phyloP scores from a whole-genome alignment of 2,329 filamentous ascomycete species.

The Erysiphe pulchra region DNA sequence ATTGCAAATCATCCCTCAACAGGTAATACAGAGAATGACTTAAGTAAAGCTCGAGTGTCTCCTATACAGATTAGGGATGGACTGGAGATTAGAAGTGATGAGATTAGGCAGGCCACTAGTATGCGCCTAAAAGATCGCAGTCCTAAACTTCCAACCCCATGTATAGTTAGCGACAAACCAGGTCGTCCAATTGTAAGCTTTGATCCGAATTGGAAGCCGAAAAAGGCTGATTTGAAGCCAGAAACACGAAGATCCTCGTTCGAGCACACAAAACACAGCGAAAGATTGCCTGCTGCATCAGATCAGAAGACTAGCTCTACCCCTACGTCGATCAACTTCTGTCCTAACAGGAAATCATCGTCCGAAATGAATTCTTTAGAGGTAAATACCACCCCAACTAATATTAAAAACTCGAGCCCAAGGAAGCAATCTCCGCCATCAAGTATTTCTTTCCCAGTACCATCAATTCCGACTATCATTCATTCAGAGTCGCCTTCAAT shows the following conservation, averaged over 20 bases:
- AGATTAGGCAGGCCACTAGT: slow-evolving; percentile 74
- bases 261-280: slow-evolving; percentile 8
- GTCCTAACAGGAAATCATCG: slow-evolving; percentile 16
- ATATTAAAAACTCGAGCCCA: not conserved
- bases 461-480: slow-evolving; percentile 14
- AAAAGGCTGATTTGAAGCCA: slow-evolving; percentile 38
- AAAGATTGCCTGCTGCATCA: slow-evolving; percentile 9
- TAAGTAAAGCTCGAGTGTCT: slow-evolving; percentile 1
- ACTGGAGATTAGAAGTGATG: slow-evolving; percentile 60
- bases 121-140: slow-evolving; percentile 74
- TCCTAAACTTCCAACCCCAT: slow-evolving; percentile 63
- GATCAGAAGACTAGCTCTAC: slow-evolving; percentile 9
- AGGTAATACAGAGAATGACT: not conserved
- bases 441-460: slow-evolving; percentile 13
- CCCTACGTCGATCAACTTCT: slow-evolving; percentile 16
- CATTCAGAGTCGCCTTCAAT: slow-evolving; percentile 17
- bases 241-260: slow-evolving; percentile 16
- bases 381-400: not conserved
- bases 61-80: slow-evolving; percentile 33
- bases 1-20: slow-evolving; percentile 29
- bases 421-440: not conserved
- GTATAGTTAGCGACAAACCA: slow-evolving; percentile 69
- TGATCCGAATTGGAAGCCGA: slow-evolving; percentile 55
- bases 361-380: slow-evolving; percentile 18
- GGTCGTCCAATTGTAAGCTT: slow-evolving; percentile 96